These are phyloP conservation scores for Aspergillus tanneri DNA, from an alignment of 2,329 filamentous ascomycete species.

Conservation along the genomic window DNA sequence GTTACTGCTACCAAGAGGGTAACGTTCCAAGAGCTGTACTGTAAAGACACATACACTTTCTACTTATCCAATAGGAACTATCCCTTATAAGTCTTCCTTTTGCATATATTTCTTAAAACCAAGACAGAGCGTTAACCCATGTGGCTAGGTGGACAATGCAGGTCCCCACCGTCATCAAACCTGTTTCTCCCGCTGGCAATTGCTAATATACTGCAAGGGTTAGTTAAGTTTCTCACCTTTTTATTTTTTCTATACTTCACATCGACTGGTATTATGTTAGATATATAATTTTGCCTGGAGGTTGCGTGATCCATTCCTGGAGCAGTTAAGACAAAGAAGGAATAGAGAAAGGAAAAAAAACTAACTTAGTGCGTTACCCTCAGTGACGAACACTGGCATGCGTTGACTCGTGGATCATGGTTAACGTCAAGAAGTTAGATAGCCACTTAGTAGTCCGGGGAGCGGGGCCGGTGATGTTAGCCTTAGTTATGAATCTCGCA, in stretches of 20 bases:
- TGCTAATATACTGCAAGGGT: not conserved
- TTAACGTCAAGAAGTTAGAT: not conserved
- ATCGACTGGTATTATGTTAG: not conserved
- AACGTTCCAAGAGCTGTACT: too few relatives aligned
- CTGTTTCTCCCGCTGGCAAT: not conserved
- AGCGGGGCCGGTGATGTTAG: not conserved
- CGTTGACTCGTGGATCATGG: conserved; percentile 2
- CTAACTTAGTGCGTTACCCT: not conserved
- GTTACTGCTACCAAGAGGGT: too few relatives aligned
- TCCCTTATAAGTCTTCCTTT: too few relatives aligned
- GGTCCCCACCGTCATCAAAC: too few relatives aligned
- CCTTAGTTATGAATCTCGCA: not conserved
- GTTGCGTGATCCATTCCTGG: too few relatives aligned
- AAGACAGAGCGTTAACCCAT: not conserved
- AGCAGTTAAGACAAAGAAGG: too few relatives aligned
- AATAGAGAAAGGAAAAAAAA: not conserved
- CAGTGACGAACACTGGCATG: not conserved
- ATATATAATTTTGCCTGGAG: not conserved
- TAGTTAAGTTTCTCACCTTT: not conserved
- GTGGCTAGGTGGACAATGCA: not conserved
- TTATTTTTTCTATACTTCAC: not conserved
- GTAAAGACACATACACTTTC: too few relatives aligned
- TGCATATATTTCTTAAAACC: not conserved
- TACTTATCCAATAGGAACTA: too few relatives aligned
- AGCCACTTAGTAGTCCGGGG: not conserved